Conservation (phyloP, 257 asterid genomes). For the Nicotiana tomentosiformis region DNA sequence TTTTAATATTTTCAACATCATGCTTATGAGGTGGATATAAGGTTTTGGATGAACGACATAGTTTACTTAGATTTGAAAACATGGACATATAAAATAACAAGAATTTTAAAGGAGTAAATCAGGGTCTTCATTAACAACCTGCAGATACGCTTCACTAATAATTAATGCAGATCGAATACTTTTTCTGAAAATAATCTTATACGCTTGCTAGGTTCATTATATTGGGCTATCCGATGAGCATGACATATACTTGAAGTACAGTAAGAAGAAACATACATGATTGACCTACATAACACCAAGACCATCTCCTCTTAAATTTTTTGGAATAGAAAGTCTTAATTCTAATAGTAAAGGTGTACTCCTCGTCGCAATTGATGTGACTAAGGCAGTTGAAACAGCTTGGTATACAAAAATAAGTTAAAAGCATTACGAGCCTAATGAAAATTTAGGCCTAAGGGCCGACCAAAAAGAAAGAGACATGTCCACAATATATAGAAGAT, state of each 20-base stretch:
- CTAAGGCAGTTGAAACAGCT: neutral
- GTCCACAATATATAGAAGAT: neutral
- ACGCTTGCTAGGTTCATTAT: neutral
- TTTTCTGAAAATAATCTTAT: neutral
- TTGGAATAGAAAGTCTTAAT: neutral
- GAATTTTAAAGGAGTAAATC: neutral
- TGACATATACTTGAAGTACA: neutral
- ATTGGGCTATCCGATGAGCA: neutral
- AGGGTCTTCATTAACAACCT: neutral
- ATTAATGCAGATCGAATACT: no score
- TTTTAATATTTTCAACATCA: no score
- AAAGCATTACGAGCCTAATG: neutral
- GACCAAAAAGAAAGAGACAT: conserved; percentile 1
- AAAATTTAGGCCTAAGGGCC: neutral
- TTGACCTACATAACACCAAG: neutral
- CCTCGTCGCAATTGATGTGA: neutral
- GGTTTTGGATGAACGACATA: no score
- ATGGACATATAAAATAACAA: no score
- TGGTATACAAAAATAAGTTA: neutral
- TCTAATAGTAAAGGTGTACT: no score
- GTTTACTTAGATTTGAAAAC: no score
- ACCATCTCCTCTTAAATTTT: neutral
- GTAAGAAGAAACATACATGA: neutral
- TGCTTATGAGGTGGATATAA: no score
- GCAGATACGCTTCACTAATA: no score